phyloP scores from a whole-genome alignment of 2,329 filamentous ascomycete genomes.

The Neonectria magnoliae region DNA sequence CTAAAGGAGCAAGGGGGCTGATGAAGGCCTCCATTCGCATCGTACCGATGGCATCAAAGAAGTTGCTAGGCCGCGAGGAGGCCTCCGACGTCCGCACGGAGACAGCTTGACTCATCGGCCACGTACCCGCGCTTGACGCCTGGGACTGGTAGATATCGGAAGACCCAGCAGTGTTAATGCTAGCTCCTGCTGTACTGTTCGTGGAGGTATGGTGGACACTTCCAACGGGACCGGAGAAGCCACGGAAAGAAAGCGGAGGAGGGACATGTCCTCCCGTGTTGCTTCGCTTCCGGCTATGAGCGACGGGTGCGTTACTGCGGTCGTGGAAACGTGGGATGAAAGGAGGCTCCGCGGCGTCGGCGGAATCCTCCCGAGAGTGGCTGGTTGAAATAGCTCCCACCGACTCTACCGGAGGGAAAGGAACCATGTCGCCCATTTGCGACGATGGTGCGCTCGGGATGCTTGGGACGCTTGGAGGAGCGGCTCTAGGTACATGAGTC shows the following conservation, averaged over 20 bases:
- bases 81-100: constrained; percentile 66
- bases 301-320: constrained; percentile 52
- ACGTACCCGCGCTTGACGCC: constrained; percentile 56
- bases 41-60: constrained; percentile 90
- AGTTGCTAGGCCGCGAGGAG: constrained; percentile 66
- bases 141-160: constrained; percentile 70
- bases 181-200: constrained; percentile 68
- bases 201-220: constrained; percentile 57
- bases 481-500: constrained; percentile 50
- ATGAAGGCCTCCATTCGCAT: constrained; percentile 99
- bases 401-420: constrained; percentile 53
- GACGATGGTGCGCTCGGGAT: constrained; percentile 51
- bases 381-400: constrained; percentile 50
- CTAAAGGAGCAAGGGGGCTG: constrained; percentile 64
- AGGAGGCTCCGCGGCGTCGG: constrained; percentile 76
- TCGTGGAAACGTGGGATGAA: constrained; percentile 76
- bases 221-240: constrained; percentile 71
- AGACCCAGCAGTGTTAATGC: constrained; percentile 66
- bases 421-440: constrained; percentile 49
- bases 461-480: constrained; percentile 62
- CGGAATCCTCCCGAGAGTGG: constrained; percentile 59
- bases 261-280: constrained; percentile 83
- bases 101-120: constrained; percentile 56
- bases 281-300: constrained; percentile 86
- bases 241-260: constrained; percentile 78